Conservation (phyloP, 1,139 yeast species). For the Meyerozyma elateridarum region DNA sequence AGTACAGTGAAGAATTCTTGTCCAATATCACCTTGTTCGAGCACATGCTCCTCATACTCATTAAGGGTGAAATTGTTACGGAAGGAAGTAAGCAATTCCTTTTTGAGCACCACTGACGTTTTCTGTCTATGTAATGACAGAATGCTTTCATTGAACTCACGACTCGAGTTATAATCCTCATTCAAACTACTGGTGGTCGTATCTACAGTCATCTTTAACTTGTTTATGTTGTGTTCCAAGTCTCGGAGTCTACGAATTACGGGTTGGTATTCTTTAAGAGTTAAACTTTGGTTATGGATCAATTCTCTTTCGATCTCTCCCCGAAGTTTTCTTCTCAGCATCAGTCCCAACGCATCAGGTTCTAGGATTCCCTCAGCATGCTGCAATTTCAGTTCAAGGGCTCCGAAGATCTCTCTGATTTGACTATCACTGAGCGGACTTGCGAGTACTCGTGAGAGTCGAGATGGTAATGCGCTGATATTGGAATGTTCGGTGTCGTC, state of each 20-base stretch:
- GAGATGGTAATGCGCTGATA: slow-evolving; percentile 31
- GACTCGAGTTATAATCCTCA: slow-evolving; percentile 19
- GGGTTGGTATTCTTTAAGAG: slow-evolving; percentile 61
- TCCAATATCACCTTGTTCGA: slow-evolving; percentile 41
- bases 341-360: slow-evolving; percentile 19
- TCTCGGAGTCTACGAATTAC: slow-evolving; percentile 44
- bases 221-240: slow-evolving; percentile 36
- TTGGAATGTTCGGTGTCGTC: slow-evolving; percentile 5
- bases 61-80: slow-evolving; percentile 62
- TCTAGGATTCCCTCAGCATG: slow-evolving; percentile 13
- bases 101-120: slow-evolving; percentile 44
- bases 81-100: slow-evolving; percentile 52
- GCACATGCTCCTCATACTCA: slow-evolving; percentile 63
- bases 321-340: slow-evolving; percentile 42
- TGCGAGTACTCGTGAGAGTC: slow-evolving; percentile 49
- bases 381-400: slow-evolving; percentile 37
- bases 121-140: slow-evolving; percentile 38
- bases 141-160: slow-evolving; percentile 31
- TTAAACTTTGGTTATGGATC: slow-evolving; percentile 52
- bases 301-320: slow-evolving; percentile 71
- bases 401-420: slow-evolving; percentile 43
- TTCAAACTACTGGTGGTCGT: slow-evolving; percentile 36
- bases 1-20: slow-evolving; percentile 60
- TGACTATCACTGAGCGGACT: slow-evolving; percentile 44
- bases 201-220: slow-evolving; percentile 30